Base-by-base conservation (phyloP, 257 asterid species). In the Catharanthus roseus region DNA sequence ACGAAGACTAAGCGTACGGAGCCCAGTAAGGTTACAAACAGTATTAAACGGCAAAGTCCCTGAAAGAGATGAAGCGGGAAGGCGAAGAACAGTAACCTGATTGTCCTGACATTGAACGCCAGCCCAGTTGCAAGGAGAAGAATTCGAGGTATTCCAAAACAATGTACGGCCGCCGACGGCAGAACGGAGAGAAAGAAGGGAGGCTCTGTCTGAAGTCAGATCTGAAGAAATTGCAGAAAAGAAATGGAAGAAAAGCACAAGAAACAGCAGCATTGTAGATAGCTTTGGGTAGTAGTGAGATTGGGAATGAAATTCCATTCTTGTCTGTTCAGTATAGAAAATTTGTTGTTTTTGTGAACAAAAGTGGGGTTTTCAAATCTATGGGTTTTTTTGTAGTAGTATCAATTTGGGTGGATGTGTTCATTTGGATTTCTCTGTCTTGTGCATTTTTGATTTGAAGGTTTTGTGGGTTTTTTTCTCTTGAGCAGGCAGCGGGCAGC, bases 1-100 rank as follows among this genome's bases (percentile, higher is more conserved):
- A 65, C 95, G 96, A 76, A 90, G 89, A 78, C 88, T 82, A 44
- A 90, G 80, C 2, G 90, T 86, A 39, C 87, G 86, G 64, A 90
- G 89, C 0, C 42, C 44, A 5, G 89, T 76, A 45, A 90, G 72
- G 49, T 66, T 74, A 1, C 89, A 81, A 28, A 90, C 75, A 0
- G 92, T 77, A 72, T 49, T 54, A 24, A 63, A 18, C n/a, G 91
- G 92, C 15, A 90, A 66, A 0, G 76, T 0, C 18, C 91, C 95
- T 66, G 39, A 54, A 71, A 88, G 90, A 8, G 92, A 84, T 50
- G 89, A 74, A 5, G 78, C 96, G 0, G 95, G 96, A 50, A 90
- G 88, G 47, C 92, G 89, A 72, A 90, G 90, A 18, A 70, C 75
- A 36, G 85, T 75, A 12, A 89, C 96, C 41, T 85, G 88, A 83